These are phyloP conservation scores for Chaetomium cochliodes DNA, from an alignment of 495 filamentous ascomycete genomes.

Conservation along the genomic window DNA sequence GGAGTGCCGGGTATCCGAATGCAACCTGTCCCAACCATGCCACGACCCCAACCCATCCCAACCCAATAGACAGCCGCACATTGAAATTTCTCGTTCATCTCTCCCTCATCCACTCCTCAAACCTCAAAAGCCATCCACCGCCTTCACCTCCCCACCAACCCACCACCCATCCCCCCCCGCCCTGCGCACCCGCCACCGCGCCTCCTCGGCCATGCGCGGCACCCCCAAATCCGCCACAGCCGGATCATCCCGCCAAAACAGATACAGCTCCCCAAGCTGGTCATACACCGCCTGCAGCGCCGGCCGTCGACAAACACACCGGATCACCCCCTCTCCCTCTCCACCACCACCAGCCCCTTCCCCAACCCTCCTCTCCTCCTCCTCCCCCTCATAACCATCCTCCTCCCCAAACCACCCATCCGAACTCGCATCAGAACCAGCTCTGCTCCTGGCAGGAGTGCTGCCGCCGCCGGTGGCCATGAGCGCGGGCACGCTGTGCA, in stretches of 20 bases:
- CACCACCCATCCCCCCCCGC: constrained; percentile 31
- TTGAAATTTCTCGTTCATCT: no score
- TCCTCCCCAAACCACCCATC: no score
- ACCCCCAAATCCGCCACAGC: constrained; percentile 31
- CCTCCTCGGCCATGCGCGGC: constrained; percentile 32
- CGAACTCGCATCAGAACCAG: not conserved
- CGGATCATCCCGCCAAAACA: constrained; percentile 37
- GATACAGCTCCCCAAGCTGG: constrained; percentile 35
- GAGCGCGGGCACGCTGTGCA: constrained; percentile 22
- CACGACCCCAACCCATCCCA: not conserved
- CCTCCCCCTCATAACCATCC: not conserved
- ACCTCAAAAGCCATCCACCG: constrained; percentile 17
- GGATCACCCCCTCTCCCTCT: not conserved
- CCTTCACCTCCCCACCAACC: constrained; percentile 1
- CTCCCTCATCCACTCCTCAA: not conserved
- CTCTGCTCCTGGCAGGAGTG: no score
- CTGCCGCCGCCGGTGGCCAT: constrained; percentile 9
- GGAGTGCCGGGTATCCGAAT: not conserved
- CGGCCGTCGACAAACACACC: constrained; percentile 27
- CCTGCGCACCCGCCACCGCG: constrained; percentile 30
- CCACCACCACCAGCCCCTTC: not conserved
- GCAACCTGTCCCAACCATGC: not conserved
- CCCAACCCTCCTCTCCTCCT: not conserved
- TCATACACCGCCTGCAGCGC: constrained; percentile 38
- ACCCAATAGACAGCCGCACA: no score